A percentile compares a stretch with the other conserved stretches of the same genome.
phyloP scores from a whole-genome alignment of 2,329 filamentous ascomycete genomes.

The Daldinia sp. region DNA sequence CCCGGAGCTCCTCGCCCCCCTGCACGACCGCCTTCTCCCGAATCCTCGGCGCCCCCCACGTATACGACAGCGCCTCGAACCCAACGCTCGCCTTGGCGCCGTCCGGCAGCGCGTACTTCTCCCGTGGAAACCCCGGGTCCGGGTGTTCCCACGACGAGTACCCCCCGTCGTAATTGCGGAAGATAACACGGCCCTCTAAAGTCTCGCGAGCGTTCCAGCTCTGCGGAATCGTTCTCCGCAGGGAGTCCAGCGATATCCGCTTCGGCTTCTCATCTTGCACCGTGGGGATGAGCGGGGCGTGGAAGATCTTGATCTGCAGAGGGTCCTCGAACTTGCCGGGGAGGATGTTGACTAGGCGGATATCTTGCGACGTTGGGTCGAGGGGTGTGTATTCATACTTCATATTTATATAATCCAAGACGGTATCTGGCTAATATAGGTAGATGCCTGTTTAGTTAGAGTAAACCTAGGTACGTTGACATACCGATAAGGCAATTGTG shows the following conservation, averaged over 20 bases:
- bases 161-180: not conserved
- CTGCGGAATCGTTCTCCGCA: constrained; percentile 19
- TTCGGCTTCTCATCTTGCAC: not conserved
- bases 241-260: constrained; percentile 26
- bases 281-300: constrained; percentile 18
- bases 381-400: constrained; percentile 33
- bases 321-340: constrained; percentile 30
- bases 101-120: constrained; percentile 12
- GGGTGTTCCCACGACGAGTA: constrained; percentile 28
- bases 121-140: constrained; percentile 12
- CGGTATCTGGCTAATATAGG: not conserved
- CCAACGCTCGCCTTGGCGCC: not conserved
- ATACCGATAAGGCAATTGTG: not conserved
- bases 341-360: constrained; percentile 33
- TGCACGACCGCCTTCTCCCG: constrained; percentile 1
- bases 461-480: too few relatives aligned
- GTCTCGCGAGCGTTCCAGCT: constrained; percentile 16
- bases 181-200: constrained; percentile 30
- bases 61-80: constrained; percentile 36
- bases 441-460: too few relatives aligned
- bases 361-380: constrained; percentile 13
- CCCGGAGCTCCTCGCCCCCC: not conserved
- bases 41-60: constrained; percentile 23
- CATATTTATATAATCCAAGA: not conserved
- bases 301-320: constrained; percentile 29